A percentile compares a stretch with the other conserved stretches of the same genome.
phyloP scores from a whole-genome alignment of 345 rosid species.

The Ricinus communis region DNA sequence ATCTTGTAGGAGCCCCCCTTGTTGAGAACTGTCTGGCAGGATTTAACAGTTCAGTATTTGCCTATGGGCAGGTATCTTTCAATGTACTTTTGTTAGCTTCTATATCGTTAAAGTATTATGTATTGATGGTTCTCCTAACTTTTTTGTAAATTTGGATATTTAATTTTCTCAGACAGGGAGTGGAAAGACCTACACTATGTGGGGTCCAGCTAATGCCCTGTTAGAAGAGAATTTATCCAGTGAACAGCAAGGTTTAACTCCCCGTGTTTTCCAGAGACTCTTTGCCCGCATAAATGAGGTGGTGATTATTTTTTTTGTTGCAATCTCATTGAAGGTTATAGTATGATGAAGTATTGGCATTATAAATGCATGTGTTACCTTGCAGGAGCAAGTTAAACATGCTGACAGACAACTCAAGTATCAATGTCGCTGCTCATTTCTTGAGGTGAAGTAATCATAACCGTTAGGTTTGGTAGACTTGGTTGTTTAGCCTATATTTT shows the following conservation, averaged over 20 bases:
- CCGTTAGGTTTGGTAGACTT: conserved; percentile 1
- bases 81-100: conserved; percentile 1
- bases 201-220: conserved; percentile 94
- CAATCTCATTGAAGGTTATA: neutral
- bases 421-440: conserved; percentile 96
- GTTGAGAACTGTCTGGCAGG: conserved; percentile 97
- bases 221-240: conserved; percentile 55
- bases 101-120: neutral
- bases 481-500: neutral
- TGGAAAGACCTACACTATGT: conserved; percentile 95
- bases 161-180: conserved; percentile 74
- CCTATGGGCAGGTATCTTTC: conserved; percentile 85
- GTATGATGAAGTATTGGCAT: conserved; percentile 8
- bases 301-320: neutral
- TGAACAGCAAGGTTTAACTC: conserved; percentile 88
- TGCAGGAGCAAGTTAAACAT: conserved; percentile 87
- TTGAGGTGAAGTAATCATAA: conserved; percentile 59
- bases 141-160: conserved; percentile 11
- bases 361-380: conserved; percentile 14
- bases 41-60: conserved; percentile 96
- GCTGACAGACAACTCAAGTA: conserved; percentile 80
- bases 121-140: conserved; percentile 7
- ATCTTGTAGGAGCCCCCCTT: conserved; percentile 85
- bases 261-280: conserved; percentile 79
- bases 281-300: conserved; percentile 91